Conservation (phyloP, 169 alveolate species). For the Eimeria praecox region DNA sequence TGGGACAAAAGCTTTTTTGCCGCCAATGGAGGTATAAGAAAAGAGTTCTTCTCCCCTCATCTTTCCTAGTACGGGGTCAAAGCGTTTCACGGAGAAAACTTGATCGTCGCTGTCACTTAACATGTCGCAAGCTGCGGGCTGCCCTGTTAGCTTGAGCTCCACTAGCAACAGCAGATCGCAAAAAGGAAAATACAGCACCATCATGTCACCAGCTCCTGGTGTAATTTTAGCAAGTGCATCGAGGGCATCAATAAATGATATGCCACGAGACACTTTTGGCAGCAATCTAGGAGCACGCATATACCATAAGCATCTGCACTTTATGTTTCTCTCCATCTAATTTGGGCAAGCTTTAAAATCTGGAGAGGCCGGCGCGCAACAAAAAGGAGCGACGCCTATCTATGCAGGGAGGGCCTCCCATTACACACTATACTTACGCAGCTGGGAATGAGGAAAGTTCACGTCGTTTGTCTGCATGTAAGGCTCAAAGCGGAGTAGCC, state of each 20-base stretch:
- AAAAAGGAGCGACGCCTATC: not conserved
- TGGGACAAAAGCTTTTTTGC: constrained; percentile 33
- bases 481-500: constrained; percentile 14
- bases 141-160: constrained; percentile 50
- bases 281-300: not conserved
- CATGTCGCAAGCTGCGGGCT: constrained; percentile 39
- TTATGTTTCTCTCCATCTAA: not conserved
- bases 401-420: not conserved
- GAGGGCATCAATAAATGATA: not conserved
- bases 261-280: not conserved
- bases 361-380: not conserved
- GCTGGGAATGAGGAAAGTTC: constrained; percentile 17
- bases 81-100: constrained; percentile 29
- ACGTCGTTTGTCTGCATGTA: not conserved
- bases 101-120: not conserved
- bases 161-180: constrained; percentile 5
- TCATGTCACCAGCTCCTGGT: not conserved
- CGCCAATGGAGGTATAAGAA: not conserved
- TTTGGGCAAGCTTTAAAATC: not conserved
- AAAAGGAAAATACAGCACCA: not conserved
- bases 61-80: not conserved
- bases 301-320: not conserved
- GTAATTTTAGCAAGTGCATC: not conserved
- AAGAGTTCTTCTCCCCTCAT: not conserved
- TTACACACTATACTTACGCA: not conserved